Conservation (phyloP, 495 filamentous ascomycete genomes). For the Haplographium delicatum region DNA sequence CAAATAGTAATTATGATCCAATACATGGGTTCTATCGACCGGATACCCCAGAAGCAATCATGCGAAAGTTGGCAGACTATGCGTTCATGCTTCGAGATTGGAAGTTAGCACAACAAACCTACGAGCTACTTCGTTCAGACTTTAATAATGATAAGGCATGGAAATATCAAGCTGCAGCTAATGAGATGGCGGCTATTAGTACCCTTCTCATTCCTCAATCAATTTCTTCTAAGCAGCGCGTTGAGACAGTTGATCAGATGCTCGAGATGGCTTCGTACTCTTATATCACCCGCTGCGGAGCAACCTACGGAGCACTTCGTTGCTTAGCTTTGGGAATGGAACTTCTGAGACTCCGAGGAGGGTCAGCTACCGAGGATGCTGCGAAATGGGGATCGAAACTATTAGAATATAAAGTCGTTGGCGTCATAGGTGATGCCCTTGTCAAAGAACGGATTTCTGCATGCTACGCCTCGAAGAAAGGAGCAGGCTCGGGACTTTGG, state of each 20-base stretch:
- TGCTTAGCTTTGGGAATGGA: slow-evolving; percentile 73
- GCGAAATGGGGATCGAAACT: slow-evolving; percentile 77
- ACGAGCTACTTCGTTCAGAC: slow-evolving; percentile 81
- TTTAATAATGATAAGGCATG: slow-evolving; percentile 95
- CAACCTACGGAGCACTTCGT: slow-evolving; percentile 69
- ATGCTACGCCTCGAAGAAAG: slow-evolving; percentile 71
- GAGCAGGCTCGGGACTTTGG: slow-evolving; percentile 56
- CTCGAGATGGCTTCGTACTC: slow-evolving; percentile 87
- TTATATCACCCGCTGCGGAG: slow-evolving; percentile 77
- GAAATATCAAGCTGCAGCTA: slow-evolving; percentile 86
- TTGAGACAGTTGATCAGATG: slow-evolving; percentile 76
- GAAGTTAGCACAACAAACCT: slow-evolving; percentile 85
- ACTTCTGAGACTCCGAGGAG: slow-evolving; percentile 71
- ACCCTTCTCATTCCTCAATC: slow-evolving; percentile 68
- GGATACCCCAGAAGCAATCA: slow-evolving; percentile 76
- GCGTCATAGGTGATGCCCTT: slow-evolving; percentile 69
- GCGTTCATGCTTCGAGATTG: slow-evolving; percentile 94
- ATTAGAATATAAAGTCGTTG: slow-evolving; percentile 70
- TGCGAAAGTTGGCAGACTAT: slow-evolving; percentile 92
- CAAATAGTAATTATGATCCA: slow-evolving; percentile 67
- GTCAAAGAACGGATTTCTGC: slow-evolving; percentile 78
- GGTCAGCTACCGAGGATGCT: slow-evolving; percentile 77
- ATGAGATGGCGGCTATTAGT: slow-evolving; percentile 87
- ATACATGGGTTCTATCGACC: slow-evolving; percentile 75
- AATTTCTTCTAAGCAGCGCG: slow-evolving; percentile 63